Percentiles rank a stretch among this genome's conserved stretches.
phyloP scores from a whole-genome alignment of 169 alveolate species.

The Plasmodium ovale region DNA sequence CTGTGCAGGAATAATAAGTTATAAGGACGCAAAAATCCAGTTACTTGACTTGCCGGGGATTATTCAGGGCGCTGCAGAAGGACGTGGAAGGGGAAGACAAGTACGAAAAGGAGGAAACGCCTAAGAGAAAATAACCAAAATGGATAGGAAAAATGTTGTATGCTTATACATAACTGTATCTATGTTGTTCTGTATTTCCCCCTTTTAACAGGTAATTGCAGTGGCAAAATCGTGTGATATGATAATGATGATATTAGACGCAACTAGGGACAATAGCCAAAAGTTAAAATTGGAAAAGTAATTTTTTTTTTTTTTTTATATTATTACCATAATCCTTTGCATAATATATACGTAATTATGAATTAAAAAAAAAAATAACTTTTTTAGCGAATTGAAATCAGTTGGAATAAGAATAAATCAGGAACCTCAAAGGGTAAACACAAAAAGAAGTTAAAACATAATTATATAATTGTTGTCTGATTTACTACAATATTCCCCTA shows the following conservation, averaged over 20 bases:
- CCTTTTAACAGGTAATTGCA: conserved; percentile 89
- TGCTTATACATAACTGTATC: not conserved
- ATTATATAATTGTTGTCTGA: not conserved
- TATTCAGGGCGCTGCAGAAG: conserved; percentile 98
- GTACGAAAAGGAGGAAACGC: conserved; percentile 74
- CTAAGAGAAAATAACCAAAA: not conserved
- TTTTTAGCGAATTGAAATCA: conserved; percentile 93
- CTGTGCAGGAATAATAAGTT: conserved; percentile 81
- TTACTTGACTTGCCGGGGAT: conserved; percentile 98
- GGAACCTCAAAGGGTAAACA: conserved; percentile 91
- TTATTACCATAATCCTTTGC: not conserved
- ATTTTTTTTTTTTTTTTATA: conserved; percentile 9
- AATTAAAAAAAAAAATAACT: not conserved
- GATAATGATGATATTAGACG: conserved; percentile 95
- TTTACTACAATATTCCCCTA: not conserved
- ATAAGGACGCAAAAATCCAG: conserved; percentile 97
- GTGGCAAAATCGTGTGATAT: conserved; percentile 97
- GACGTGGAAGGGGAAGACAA: conserved; percentile 98
- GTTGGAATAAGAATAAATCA: conserved; percentile 97
- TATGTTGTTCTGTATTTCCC: not conserved
- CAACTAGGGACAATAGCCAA: conserved; percentile 95
- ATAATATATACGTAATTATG: not conserved
- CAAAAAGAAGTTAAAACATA: not conserved
- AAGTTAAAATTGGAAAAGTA: conserved; percentile 92
- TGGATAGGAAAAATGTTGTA: not conserved